Percentiles rank a stretch among this genome's conserved stretches.
phyloP scores from a whole-genome alignment of 1,139 yeast species.

The Lodderomyces jiufengensis region DNA sequence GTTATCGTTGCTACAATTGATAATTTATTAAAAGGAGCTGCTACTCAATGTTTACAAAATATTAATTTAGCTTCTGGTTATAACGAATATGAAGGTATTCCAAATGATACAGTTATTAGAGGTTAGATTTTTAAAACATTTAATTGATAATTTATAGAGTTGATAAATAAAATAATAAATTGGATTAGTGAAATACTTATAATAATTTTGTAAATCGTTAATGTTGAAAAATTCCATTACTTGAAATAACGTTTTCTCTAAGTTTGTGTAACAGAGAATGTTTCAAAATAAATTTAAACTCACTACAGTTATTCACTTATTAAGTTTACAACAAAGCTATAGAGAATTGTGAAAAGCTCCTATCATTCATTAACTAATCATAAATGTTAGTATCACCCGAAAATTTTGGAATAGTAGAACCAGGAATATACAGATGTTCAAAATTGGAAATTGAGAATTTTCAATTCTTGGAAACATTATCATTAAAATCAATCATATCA shows the following conservation, averaged over 20 bases:
- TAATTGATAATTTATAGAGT: too few species aligned
- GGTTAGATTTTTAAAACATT: slow-evolving; percentile 24
- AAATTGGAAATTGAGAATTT: slow-evolving; percentile 54
- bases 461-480: slow-evolving; percentile 64
- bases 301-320: too few species aligned
- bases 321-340: too few species aligned
- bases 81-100: slow-evolving; percentile 94
- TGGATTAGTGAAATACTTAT: too few species aligned
- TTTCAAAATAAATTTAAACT: too few species aligned
- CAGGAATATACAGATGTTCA: slow-evolving; percentile 62
- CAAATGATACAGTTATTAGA: slow-evolving; percentile 51
- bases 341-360: slow-evolving; percentile 1
- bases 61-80: slow-evolving; percentile 86
- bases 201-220: too few species aligned
- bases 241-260: too few species aligned
- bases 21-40: slow-evolving; percentile 94
- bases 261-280: too few species aligned
- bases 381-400: slow-evolving; percentile 75
- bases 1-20: slow-evolving; percentile 95
- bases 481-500: slow-evolving; percentile 54
- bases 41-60: slow-evolving; percentile 96
- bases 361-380: not conserved
- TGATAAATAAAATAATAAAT: too few species aligned
- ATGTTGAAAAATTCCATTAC: too few species aligned
- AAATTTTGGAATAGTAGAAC: slow-evolving; percentile 73